Evolutionary conservation across 225 moss, liverwort and hornwort genomes (phyloP).

Genomic region (Climacium dendroides): DNA sequence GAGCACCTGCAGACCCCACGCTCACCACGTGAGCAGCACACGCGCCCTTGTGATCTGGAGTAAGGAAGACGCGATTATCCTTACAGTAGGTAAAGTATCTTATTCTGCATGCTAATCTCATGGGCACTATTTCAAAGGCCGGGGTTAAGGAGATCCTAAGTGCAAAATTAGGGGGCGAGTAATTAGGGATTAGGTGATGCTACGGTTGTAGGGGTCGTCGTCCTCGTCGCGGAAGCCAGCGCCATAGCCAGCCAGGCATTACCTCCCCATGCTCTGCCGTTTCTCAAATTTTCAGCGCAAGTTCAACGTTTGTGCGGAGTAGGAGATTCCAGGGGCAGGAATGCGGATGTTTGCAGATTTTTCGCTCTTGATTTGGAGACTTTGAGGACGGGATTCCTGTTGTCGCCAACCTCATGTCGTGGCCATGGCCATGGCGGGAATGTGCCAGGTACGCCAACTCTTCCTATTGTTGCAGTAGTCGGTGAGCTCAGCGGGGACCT

Average conservation of each 20-base stretch:
- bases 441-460: conserved; percentile 1
- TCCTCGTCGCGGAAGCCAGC: background rate
- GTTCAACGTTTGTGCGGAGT: background rate
- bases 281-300: background rate
- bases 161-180: background rate
- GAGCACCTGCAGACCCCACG: background rate
- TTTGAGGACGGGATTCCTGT: background rate
- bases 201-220: background rate
- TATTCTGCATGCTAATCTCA: background rate
- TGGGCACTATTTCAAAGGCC: background rate
- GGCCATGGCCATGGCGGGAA: conserved; percentile 9
- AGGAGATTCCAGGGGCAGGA: background rate
- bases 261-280: background rate
- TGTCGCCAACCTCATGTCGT: background rate
- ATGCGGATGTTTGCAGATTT: background rate
- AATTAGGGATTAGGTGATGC: background rate
- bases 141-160: background rate
- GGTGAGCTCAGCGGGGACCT: background rate
- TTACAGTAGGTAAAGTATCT: background rate
- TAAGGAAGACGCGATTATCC: background rate
- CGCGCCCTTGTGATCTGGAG: background rate
- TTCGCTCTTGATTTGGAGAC: background rate
- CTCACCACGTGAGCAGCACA: conserved; percentile 6
- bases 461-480: background rate
- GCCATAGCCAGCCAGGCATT: background rate